Evolutionary conservation across 148 eudicot genomes (phyloP).

Genomic region (Vaccinium macrocarpon): DNA sequence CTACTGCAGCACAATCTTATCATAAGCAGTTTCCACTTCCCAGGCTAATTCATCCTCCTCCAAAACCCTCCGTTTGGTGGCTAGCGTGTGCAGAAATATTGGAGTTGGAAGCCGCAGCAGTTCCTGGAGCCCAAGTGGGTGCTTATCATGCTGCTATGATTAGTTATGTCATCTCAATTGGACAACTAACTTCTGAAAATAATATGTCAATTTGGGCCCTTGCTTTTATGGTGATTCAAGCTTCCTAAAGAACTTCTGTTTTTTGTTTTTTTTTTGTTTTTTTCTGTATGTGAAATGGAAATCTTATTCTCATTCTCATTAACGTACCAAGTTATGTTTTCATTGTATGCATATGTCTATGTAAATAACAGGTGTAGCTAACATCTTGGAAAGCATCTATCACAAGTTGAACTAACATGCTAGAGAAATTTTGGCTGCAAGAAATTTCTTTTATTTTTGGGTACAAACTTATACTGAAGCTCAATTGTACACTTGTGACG

Average conservation of each 20-base stretch:
- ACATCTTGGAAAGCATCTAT: too few species aligned
- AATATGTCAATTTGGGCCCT: slow-evolving; percentile 5
- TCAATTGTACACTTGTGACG: too few species aligned
- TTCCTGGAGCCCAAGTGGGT: slow-evolving; percentile 64
- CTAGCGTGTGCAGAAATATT: slow-evolving; percentile 39
- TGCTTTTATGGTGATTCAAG: slow-evolving; percentile 18
- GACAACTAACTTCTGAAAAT: slow-evolving; percentile 59
- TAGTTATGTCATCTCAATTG: slow-evolving; percentile 69
- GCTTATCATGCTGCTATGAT: slow-evolving; percentile 62
- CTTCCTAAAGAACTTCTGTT: slow-evolving; percentile 26
- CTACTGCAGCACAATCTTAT: slow-evolving; percentile 67
- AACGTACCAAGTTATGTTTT: slow-evolving; percentile 31
- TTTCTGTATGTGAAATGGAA: slow-evolving; percentile 22
- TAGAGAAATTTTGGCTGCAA: too few species aligned
- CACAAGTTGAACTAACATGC: too few species aligned
- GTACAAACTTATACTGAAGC: too few species aligned
- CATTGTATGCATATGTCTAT: background rate
- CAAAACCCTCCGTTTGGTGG: slow-evolving; percentile 55
- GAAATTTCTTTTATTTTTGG: too few species aligned
- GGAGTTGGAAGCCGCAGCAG: slow-evolving; percentile 53
- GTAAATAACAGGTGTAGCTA: too few species aligned
- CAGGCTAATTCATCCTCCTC: slow-evolving; percentile 59
- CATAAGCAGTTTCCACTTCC: slow-evolving; percentile 80
- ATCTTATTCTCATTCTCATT: slow-evolving; percentile 20
- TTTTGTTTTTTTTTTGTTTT: background rate